These are phyloP conservation scores for Globisporangium nodosum DNA, from an alignment of 352 stramenopile species.

Conservation along the genomic window DNA sequence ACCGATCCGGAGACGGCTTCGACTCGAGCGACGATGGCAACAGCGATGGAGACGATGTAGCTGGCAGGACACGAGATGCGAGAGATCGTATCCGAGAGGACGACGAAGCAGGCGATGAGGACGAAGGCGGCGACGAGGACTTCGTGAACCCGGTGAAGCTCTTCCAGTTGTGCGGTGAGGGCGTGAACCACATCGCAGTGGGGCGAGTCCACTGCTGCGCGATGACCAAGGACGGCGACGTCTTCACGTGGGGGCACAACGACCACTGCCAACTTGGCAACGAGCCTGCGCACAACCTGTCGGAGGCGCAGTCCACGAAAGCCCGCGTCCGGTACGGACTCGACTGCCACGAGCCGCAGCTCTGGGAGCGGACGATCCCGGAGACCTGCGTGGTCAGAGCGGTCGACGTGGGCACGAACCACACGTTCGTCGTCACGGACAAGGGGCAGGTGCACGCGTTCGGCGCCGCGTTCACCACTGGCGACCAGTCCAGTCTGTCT, in stretches of 20 bases:
- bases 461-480: conserved; percentile 60
- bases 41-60: conserved; percentile 6
- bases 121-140: conserved; percentile 52
- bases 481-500: conserved; percentile 47
- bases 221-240: conserved; percentile 70
- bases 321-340: conserved; percentile 53
- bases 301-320: conserved; percentile 47
- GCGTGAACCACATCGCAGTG: conserved; percentile 65
- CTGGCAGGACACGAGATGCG: conserved; percentile 10
- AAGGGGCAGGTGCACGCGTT: conserved; percentile 55
- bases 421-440: conserved; percentile 59
- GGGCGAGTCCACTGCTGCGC: conserved; percentile 72
- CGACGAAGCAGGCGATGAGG: conserved; percentile 20
- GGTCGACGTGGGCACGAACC: conserved; percentile 64
- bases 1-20: conserved; percentile 22
- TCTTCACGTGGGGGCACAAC: conserved; percentile 84
- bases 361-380: conserved; percentile 65
- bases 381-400: conserved; percentile 48
- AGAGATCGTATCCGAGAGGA: conserved; percentile 13
- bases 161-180: conserved; percentile 52
- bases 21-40: conserved; percentile 51
- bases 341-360: conserved; percentile 43
- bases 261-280: conserved; percentile 74
- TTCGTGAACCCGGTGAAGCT: conserved; percentile 72
- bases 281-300: conserved; percentile 56